Evolutionary conservation across 2,329 filamentous ascomycete genomes (phyloP).

Genomic region (Gremmenia infestans): DNA sequence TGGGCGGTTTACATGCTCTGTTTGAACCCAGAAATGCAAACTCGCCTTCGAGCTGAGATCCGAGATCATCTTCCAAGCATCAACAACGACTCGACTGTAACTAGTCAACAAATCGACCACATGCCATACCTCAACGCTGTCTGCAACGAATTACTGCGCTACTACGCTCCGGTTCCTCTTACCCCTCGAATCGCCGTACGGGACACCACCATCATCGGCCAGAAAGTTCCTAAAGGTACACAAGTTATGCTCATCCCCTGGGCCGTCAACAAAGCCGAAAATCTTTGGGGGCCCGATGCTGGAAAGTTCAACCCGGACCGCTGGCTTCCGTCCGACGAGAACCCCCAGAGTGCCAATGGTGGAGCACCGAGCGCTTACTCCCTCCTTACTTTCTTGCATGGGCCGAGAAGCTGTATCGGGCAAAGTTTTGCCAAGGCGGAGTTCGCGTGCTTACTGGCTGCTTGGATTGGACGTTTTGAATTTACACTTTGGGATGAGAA

Average conservation of each 20-base stretch:
- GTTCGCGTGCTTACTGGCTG: constrained; percentile 76
- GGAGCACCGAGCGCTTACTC: constrained; percentile 73
- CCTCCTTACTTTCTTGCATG: constrained; percentile 79
- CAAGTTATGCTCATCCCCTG: constrained; percentile 58
- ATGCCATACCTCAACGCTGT: constrained; percentile 79
- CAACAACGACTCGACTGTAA: constrained; percentile 38
- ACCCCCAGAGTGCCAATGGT: constrained; percentile 48
- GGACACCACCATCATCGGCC: constrained; percentile 61
- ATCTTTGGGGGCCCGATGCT: constrained; percentile 74
- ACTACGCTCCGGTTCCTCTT: constrained; percentile 65
- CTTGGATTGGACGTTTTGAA: constrained; percentile 70
- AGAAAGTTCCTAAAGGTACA: constrained; percentile 66
- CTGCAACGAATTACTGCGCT: constrained; percentile 70
- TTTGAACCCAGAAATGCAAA: constrained; percentile 59
- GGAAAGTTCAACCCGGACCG: constrained; percentile 72
- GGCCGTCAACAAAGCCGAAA: constrained; percentile 63
- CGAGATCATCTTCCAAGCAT: constrained; percentile 52
- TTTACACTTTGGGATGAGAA: constrained; percentile 52
- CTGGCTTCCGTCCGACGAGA: constrained; percentile 51
- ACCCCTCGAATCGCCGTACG: constrained; percentile 61
- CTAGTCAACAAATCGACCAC: constrained; percentile 57
- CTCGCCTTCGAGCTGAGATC: constrained; percentile 63
- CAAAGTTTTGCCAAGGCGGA: constrained; percentile 76
- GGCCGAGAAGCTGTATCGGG: constrained; percentile 81
- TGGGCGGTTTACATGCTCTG: constrained; percentile 71